Evolutionary conservation across 768 basidiomycete species (phyloP), one percentile per base, ranked within the genome.

Genomic region (Boletales sp.): DNA sequence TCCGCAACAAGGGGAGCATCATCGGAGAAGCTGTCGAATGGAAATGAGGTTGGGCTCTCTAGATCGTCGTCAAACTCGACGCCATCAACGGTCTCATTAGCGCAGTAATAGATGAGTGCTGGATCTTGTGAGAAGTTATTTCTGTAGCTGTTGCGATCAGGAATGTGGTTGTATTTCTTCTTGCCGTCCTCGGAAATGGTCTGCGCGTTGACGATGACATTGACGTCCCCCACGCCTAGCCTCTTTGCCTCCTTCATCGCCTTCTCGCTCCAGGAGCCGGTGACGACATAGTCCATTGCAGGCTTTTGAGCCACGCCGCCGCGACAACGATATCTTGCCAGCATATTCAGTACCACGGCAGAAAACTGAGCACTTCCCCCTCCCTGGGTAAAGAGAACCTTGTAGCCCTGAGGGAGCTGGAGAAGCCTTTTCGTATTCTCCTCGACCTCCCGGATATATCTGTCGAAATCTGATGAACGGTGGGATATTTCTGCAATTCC

Each of bases 41-140:
- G 94, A 77, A 97, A 96, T 18, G 85, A 77, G 21, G 77, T 74
- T 6, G 81, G 72, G 21, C 74, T 76, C 17, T 64, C 61, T n/a
- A 71, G 68, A 50, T 83, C 79, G 45, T 74, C 65, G 2, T 85
- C 73, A 72, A 90, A 98, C 73, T 98, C 86, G 41, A 94, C 86
- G 38, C 96, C 96, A 58, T 95, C 87, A 50, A 98, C 88, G 13
- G 96, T 99, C 75, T 99, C 96, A 76, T 99, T 99, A 69, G 96
- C 96, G 79, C 96, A 99, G 73, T 96, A 98, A 73, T 95, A 98
- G 51, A 97, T 85, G 58, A 94, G 79, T 25, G 89, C 94, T 13
- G 95, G 86, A 63, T 84, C 79, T n/a, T 70, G 55, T 8, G 87
- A 87, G 73, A 97, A 92, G 10, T 70, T 65, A 21, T 60, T 45